These are phyloP conservation scores for Beta macrorhiza DNA, from an alignment of 179 eudicot species.

Conservation along the genomic window DNA sequence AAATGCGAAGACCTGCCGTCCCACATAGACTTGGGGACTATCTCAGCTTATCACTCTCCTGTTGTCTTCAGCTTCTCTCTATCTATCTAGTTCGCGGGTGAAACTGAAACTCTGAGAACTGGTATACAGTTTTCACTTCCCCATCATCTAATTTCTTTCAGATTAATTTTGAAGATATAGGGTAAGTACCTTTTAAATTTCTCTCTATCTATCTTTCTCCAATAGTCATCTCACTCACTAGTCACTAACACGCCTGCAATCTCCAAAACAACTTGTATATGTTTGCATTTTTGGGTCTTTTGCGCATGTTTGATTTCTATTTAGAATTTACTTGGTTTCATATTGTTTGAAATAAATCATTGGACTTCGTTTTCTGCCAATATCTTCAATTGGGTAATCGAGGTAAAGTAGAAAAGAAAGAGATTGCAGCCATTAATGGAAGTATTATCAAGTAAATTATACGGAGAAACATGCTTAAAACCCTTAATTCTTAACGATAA, in stretches of 20 bases:
- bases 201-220: background rate
- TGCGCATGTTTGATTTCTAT: background rate
- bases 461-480: conserved; percentile 27
- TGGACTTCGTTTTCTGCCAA: background rate
- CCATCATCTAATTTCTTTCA: background rate
- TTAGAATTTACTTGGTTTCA: background rate
- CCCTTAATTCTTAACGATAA: conserved; percentile 32
- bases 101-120: background rate
- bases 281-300: background rate
- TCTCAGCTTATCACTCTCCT: background rate
- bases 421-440: conserved; percentile 25
- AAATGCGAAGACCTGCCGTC: too few relatives aligned
- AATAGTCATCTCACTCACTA: background rate
- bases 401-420: background rate
- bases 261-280: background rate
- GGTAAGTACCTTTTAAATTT: background rate
- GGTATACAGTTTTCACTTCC: background rate
- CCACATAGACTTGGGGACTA: too few relatives aligned
- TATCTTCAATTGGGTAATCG: background rate
- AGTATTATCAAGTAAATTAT: conserved; percentile 30
- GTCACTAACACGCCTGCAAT: too few relatives aligned
- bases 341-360: background rate
- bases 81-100: background rate
- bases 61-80: background rate
- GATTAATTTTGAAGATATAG: background rate